These are phyloP conservation scores for Talaromyces sp. DNA, from an alignment of 2,329 filamentous ascomycete species.

Conservation along the genomic window DNA sequence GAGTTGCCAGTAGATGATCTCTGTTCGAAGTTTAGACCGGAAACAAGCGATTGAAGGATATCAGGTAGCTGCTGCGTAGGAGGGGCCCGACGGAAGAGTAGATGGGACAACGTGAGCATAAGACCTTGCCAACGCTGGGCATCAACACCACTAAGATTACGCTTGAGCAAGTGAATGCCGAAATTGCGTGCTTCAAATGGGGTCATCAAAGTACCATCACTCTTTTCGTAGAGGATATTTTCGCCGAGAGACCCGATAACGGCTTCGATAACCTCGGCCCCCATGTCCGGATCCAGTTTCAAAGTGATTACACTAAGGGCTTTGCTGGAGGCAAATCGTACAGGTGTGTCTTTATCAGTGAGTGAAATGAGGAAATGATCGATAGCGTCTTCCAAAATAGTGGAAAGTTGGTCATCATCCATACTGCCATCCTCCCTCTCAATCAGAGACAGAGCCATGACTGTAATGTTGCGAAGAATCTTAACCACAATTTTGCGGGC, in stretches of 20 bases:
- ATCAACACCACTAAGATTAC: conserved; percentile 73
- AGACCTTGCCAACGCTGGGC: conserved; percentile 89
- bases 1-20: conserved; percentile 81
- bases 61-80: conserved; percentile 69
- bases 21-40: conserved; percentile 86
- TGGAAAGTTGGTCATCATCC: conserved; percentile 41
- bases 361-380: conserved; percentile 77
- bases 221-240: conserved; percentile 60
- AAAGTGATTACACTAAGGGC: conserved; percentile 84
- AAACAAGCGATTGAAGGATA: conserved; percentile 75
- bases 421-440: conserved; percentile 33
- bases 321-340: conserved; percentile 89
- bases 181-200: conserved; percentile 35
- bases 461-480: conserved; percentile 73
- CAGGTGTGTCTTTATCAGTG: conserved; percentile 86
- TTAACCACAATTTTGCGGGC: conserved; percentile 84
- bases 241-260: conserved; percentile 71
- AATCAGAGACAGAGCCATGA: conserved; percentile 63
- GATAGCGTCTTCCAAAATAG: conserved; percentile 76
- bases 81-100: conserved; percentile 82
- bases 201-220: conserved; percentile 44
- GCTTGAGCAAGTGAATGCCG: conserved; percentile 45
- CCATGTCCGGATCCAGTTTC: conserved; percentile 78
- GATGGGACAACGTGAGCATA: conserved; percentile 81
- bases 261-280: conserved; percentile 81